Percentiles rank a stretch among this genome's conserved stretches.
These are phyloP conservation scores for Boletus subparvulus DNA, from an alignment of 768 basidiomycete species.

Conservation along the genomic window DNA sequence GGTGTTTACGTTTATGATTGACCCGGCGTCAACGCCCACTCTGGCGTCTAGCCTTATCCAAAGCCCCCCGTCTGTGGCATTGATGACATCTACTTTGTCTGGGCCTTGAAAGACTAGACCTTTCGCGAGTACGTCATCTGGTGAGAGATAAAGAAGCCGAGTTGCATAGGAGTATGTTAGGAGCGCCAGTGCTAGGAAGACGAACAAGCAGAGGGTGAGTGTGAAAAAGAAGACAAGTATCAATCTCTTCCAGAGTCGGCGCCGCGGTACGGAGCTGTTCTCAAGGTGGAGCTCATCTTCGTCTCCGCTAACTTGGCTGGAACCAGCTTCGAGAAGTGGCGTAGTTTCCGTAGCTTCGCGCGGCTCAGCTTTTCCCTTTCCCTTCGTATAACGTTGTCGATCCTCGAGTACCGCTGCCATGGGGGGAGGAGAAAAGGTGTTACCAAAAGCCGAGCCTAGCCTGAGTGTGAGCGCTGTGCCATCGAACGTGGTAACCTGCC, in stretches of 20 bases:
- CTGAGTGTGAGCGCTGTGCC: slow-evolving; percentile 1
- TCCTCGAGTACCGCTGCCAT: slow-evolving; percentile 23
- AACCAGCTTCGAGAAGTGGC: slow-evolving; percentile 28
- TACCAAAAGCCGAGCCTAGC: background rate
- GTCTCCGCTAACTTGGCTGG: slow-evolving; percentile 20
- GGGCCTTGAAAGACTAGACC: slow-evolving; percentile 61
- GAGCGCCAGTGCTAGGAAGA: slow-evolving; percentile 45
- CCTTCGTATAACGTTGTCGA: slow-evolving; percentile 18
- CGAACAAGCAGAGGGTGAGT: slow-evolving; percentile 47
- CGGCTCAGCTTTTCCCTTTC: slow-evolving; percentile 26
- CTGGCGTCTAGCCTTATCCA: slow-evolving; percentile 58
- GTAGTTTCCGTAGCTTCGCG: slow-evolving; percentile 30
- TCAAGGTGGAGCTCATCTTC: slow-evolving; percentile 25
- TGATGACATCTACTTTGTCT: slow-evolving; percentile 59
- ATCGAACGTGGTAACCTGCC: slow-evolving; percentile 16
- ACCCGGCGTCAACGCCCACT: slow-evolving; percentile 68
- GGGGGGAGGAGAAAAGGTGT: slow-evolving; percentile 2
- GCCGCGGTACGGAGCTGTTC: slow-evolving; percentile 19
- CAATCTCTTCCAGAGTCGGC: slow-evolving; percentile 35
- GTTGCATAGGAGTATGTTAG: slow-evolving; percentile 69
- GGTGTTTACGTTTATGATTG: slow-evolving; percentile 54
- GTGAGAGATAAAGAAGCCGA: slow-evolving; percentile 49
- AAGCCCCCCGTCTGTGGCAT: slow-evolving; percentile 59
- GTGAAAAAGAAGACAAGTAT: slow-evolving; percentile 57
- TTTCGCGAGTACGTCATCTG: slow-evolving; percentile 57